These are phyloP conservation scores for Rhodotorula glutinis DNA, from an alignment of 1,284 basidiomycete genomes.

Conservation along the genomic window DNA sequence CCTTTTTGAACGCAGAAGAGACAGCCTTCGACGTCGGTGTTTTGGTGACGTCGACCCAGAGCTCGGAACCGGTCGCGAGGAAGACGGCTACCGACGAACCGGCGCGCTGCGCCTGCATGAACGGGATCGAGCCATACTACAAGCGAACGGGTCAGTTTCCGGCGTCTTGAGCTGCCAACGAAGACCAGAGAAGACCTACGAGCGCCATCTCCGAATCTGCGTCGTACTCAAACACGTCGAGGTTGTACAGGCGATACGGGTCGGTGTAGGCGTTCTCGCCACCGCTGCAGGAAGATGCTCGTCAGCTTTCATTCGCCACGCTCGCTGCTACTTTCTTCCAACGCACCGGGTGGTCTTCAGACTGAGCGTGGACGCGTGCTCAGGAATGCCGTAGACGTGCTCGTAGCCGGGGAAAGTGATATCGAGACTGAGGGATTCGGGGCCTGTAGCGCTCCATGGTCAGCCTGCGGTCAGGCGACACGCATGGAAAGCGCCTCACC, in stretches of 20 bases:
- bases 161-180: too few species aligned
- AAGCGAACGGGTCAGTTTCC: too few species aligned
- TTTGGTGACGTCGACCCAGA: slow-evolving; percentile 82
- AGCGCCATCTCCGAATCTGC: slow-evolving; percentile 86
- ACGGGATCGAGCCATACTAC: slow-evolving; percentile 77
- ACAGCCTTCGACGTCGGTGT: slow-evolving; percentile 57
- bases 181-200: slow-evolving; percentile 10
- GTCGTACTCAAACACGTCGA: slow-evolving; percentile 96
- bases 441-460: slow-evolving; percentile 58
- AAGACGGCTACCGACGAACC: slow-evolving; percentile 82
- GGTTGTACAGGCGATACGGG: slow-evolving; percentile 92
- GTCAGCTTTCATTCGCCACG: neutral
- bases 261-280: slow-evolving; percentile 67
- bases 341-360: slow-evolving; percentile 76
- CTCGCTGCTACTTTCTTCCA: neutral
- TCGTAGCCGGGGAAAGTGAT: slow-evolving; percentile 87
- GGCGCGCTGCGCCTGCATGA: slow-evolving; percentile 85
- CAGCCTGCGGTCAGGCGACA: neutral
- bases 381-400: slow-evolving; percentile 91
- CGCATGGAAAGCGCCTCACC: slow-evolving; percentile 54
- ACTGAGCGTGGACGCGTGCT: slow-evolving; percentile 87
- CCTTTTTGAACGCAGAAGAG: slow-evolving; percentile 34
- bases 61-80: slow-evolving; percentile 87
- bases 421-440: slow-evolving; percentile 88
- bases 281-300: slow-evolving; percentile 42